Conservation (phyloP, 78 protist genomes). For the Dictyostelium purpureum region DNA sequence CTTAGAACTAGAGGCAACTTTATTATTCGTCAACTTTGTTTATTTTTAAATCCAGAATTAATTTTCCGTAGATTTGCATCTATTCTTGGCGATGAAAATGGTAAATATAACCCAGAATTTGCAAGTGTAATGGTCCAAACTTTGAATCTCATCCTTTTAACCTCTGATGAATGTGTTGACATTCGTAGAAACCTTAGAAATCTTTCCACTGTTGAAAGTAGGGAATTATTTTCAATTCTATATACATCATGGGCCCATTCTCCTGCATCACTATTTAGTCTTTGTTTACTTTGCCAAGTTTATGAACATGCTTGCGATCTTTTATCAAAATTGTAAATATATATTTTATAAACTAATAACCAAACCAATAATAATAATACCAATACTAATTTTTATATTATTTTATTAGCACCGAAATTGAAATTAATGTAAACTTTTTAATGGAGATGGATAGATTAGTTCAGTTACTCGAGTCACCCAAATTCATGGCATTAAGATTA, state of each 20-base stretch:
- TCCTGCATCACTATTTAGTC: conserved; percentile 70
- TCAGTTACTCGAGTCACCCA: conserved; percentile 96
- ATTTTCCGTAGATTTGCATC: conserved; percentile 55
- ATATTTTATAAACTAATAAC: neutral
- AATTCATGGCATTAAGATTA: conserved; percentile 86
- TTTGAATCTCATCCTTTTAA: conserved; percentile 90
- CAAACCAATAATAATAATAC: neutral
- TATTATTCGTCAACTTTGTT: conserved; percentile 77
- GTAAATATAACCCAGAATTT: conserved; percentile 81
- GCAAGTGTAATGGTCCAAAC: conserved; percentile 84
- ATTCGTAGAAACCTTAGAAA: conserved; percentile 63
- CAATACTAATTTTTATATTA: neutral
- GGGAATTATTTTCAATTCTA: conserved; percentile 75
- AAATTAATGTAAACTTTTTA: conserved; percentile 89
- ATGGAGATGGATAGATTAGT: conserved; percentile 95
- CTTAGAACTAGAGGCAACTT: conserved; percentile 65
- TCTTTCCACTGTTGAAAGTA: conserved; percentile 18
- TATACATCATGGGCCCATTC: conserved; percentile 79
- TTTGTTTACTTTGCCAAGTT: conserved; percentile 78
- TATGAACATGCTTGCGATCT: conserved; percentile 65
- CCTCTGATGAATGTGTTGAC: conserved; percentile 84
- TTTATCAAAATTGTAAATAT: conserved; percentile 52
- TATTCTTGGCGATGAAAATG: conserved; percentile 21
- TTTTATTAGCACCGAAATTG: conserved; percentile 76
- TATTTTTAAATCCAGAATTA: conserved; percentile 65